phyloP scores from a whole-genome alignment of 768 basidiomycete species.

The Suillus paluster region DNA sequence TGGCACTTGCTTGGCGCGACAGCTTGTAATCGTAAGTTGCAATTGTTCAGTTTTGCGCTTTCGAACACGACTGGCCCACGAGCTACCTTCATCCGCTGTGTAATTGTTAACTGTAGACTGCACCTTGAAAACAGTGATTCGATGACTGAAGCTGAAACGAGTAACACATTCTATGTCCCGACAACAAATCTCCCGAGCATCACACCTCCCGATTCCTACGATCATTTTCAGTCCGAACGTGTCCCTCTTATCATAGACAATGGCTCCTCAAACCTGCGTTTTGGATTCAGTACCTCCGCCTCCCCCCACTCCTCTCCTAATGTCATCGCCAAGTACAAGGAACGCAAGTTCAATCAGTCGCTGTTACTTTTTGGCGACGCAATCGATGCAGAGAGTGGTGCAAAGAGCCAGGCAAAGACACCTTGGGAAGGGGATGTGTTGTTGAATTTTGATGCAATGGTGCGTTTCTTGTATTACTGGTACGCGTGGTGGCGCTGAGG shows the following conservation, averaged over 20 bases:
- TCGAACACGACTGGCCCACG: not conserved
- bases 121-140: not conserved
- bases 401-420: conserved; percentile 74
- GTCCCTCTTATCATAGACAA: conserved; percentile 89
- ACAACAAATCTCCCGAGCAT: conserved; percentile 36
- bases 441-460: conserved; percentile 90
- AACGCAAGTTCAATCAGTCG: conserved; percentile 81
- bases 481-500: conserved; percentile 10
- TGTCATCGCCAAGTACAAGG: conserved; percentile 85
- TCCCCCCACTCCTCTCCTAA: conserved; percentile 67
- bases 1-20: not conserved
- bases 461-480: conserved; percentile 46
- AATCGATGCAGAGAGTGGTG: conserved; percentile 84
- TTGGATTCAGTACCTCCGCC: conserved; percentile 73
- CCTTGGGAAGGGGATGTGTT: conserved; percentile 96
- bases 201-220: conserved; percentile 50
- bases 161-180: conserved; percentile 22
- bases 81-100: not conserved
- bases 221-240: conserved; percentile 48
- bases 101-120: not conserved
- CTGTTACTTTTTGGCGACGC: conserved; percentile 89
- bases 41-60: not conserved
- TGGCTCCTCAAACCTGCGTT: conserved; percentile 80
- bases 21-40: not conserved
- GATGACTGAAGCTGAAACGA: conserved; percentile 5